Percentiles rank a stretch among this genome's conserved stretches.
These are phyloP conservation scores for Catharanthus roseus DNA, from an alignment of 257 asterid genomes.

Conservation along the genomic window DNA sequence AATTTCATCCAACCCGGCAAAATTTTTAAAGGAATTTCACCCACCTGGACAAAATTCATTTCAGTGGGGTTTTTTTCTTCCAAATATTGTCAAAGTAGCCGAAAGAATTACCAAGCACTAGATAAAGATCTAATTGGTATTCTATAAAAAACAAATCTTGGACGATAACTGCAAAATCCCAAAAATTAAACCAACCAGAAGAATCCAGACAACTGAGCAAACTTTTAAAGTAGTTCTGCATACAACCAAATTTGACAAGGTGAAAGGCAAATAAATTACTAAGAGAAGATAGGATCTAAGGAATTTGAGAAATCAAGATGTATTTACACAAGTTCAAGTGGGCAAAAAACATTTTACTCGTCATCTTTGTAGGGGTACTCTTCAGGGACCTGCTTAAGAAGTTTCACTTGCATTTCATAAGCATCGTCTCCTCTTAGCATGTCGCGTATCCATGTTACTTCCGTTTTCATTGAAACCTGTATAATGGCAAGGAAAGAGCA, in stretches of 20 bases:
- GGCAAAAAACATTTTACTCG: slow-evolving; percentile 40
- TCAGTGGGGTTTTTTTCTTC: too few species aligned
- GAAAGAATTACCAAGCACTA: not conserved
- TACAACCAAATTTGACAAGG: not conserved
- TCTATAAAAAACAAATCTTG: not conserved
- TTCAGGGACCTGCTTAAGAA: slow-evolving; percentile 91
- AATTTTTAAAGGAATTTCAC: too few species aligned
- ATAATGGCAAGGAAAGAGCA: not conserved
- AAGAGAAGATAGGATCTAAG: not conserved
- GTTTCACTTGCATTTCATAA: slow-evolving; percentile 90
- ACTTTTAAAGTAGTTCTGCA: slow-evolving; percentile 1
- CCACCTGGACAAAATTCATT: too few species aligned
- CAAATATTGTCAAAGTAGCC: too few species aligned
- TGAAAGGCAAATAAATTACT: not conserved
- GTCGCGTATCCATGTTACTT: slow-evolving; percentile 93
- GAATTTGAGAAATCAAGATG: not conserved
- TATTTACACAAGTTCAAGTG: slow-evolving; percentile 20
- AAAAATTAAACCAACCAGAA: not conserved
- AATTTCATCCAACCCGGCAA: too few species aligned
- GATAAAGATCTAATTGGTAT: not conserved
- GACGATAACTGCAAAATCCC: not conserved
- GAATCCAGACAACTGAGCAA: not conserved
- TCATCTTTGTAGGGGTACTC: slow-evolving; percentile 99
- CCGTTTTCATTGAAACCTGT: slow-evolving; percentile 96
- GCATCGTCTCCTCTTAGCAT: slow-evolving; percentile 97